phyloP scores from a whole-genome alignment of 148 eudicot genomes.

The Cornus kousa region DNA sequence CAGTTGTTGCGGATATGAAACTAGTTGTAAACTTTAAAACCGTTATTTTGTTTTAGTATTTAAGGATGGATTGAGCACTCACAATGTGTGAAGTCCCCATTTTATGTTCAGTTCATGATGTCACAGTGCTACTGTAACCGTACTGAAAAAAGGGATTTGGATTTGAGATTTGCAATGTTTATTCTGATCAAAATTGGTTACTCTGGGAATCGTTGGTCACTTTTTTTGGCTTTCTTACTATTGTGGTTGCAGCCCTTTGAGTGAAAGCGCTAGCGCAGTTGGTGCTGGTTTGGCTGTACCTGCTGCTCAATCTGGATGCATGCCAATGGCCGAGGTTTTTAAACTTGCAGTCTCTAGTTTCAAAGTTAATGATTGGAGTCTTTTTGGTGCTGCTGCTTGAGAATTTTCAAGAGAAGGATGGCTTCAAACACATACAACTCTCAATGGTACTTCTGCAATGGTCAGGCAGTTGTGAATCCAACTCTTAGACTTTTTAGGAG shows the following conservation, averaged over 20 bases:
- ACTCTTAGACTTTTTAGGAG: not conserved
- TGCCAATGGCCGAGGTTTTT: conserved; percentile 74
- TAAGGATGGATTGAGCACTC: not conserved
- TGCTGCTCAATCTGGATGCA: conserved; percentile 68
- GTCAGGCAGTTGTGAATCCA: no score
- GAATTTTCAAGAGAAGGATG: not conserved
- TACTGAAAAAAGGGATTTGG: not conserved
- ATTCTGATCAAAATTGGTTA: not conserved
- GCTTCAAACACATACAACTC: not conserved
- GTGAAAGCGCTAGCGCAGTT: conserved; percentile 80
- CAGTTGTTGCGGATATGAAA: not conserved
- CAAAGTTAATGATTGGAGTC: conserved; percentile 83
- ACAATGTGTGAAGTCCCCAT: not conserved
- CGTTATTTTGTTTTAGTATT: not conserved
- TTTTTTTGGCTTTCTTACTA: not conserved
- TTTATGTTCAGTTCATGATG: not conserved
- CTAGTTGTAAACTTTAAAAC: not conserved
- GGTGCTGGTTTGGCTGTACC: conserved; percentile 76
- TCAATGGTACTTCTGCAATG: not conserved
- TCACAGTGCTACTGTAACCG: not conserved
- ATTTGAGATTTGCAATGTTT: not conserved
- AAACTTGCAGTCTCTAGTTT: conserved; percentile 69
- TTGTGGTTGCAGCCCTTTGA: conserved; percentile 61
- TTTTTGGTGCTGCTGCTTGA: conserved; percentile 54
- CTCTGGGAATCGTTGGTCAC: not conserved